Base-by-base conservation (phyloP, 78 protist species). In the Bigelowiella natans region DNA sequence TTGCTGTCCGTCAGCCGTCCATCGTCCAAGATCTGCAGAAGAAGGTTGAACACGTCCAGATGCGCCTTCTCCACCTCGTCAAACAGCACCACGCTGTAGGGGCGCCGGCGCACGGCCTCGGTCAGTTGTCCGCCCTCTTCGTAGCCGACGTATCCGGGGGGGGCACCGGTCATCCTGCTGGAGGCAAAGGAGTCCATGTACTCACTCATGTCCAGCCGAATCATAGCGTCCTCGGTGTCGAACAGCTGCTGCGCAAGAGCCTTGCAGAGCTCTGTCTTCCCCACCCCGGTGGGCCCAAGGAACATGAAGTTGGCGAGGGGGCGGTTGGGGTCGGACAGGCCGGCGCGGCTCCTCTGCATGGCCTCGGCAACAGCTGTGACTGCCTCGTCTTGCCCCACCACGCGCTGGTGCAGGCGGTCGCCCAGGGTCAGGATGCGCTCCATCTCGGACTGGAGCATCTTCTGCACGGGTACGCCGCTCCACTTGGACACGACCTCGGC, bases 51-150 rank as follows among this genome's bases (percentile, higher is more conserved):
- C 26, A 98, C 97, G 63, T 94, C 92, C 85, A 93, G 94, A 90
- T 98, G 97, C 0, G 97, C 97, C 95, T 97, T 97, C 88, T 97
- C 99, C 0, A 97, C 93, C 93, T 98, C 99, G 84, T 98, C 99
- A 39, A 98, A 95, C 31, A 98, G 93, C 30, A 98, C 96, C 29
- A 97, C 99, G 11, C 91, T 18, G 95, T 98, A 97, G 36, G 99
- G 99, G 1, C 96, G 91, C 73, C 98, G 90, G 28, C 99, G 94
- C 2, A 98, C 98, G 1, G 98, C 97, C 91, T 98, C 99, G 2
- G 99, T 97, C 88, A 98, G 95, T 93, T 96, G 98, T 3, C 99
- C 99, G 37, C 99, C 99, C 89, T 96, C 97, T 36, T 97, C 99
- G 93, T 95, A 94, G 34, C 98, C 99, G 18, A 98, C 98, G 89